phyloP scores from a whole-genome alignment of 2,329 filamentous ascomycete genomes.

The Diplodia mutila region DNA sequence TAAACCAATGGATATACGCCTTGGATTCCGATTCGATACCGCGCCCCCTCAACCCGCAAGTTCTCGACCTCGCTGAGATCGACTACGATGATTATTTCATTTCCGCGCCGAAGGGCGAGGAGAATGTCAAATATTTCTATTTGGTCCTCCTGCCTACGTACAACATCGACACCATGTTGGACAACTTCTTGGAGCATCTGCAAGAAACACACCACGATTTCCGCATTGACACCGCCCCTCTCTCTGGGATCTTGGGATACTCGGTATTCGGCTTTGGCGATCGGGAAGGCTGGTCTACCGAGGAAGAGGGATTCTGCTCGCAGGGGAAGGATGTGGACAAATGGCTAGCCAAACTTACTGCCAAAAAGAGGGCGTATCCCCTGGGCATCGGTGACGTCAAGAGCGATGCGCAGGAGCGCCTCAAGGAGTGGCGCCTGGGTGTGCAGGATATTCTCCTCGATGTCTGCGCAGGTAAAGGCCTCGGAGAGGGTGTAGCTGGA shows the following conservation, averaged over 20 bases:
- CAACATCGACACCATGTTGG: constrained; percentile 91
- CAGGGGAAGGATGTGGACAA: constrained; percentile 89
- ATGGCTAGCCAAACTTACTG: constrained; percentile 96
- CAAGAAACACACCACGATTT: constrained; percentile 96
- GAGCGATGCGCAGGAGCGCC: constrained; percentile 65
- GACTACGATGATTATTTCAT: constrained; percentile 96
- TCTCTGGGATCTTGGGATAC: constrained; percentile 79
- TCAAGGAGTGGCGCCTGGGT: constrained; percentile 79
- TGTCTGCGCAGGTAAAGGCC: constrained; percentile 54
- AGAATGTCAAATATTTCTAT: constrained; percentile 72
- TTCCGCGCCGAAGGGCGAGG: constrained; percentile 65
- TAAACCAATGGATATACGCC: constrained; percentile 51
- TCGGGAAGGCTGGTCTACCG: constrained; percentile 86
- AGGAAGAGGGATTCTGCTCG: constrained; percentile 88
- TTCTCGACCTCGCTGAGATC: constrained; percentile 79
- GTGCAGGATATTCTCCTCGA: constrained; percentile 71
- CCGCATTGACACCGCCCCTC: constrained; percentile 85
- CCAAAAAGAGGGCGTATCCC: constrained; percentile 82
- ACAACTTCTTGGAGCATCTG: constrained; percentile 83
- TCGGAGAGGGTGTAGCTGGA: constrained; percentile 71
- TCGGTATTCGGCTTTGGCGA: constrained; percentile 95
- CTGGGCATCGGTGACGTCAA: constrained; percentile 87
- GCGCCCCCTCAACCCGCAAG: constrained; percentile 60
- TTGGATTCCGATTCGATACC: constrained; percentile 38
- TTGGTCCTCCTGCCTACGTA: constrained; percentile 85